Evolutionary conservation across 140 eudicot genomes (phyloP).

Genomic region (Senecio squalidus): DNA sequence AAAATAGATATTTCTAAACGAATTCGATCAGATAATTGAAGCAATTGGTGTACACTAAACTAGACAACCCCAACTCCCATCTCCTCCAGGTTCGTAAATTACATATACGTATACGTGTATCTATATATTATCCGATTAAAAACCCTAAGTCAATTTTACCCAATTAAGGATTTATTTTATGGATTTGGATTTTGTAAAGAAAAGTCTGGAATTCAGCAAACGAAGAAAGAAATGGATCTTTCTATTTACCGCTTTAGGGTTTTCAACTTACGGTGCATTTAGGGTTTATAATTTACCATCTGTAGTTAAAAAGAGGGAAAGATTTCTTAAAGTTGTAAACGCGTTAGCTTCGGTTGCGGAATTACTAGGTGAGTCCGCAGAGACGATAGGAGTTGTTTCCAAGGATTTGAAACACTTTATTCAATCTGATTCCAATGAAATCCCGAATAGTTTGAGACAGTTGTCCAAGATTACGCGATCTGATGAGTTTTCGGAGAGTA

Average conservation of each 20-base stretch:
- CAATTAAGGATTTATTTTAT: slow-evolving; percentile 15
- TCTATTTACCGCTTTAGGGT: slow-evolving; percentile 47
- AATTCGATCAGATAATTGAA: too few species aligned
- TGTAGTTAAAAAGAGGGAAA: slow-evolving; percentile 54
- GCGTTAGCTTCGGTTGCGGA: slow-evolving; percentile 58
- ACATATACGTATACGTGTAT: neutral
- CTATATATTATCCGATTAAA: too few species aligned
- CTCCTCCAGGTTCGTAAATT: too few species aligned
- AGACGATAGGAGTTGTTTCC: slow-evolving; percentile 55
- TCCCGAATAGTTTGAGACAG: slow-evolving; percentile 75
- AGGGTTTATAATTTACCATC: slow-evolving; percentile 59
- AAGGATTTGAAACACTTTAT: slow-evolving; percentile 64
- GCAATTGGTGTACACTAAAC: too few species aligned
- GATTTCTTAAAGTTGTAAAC: slow-evolving; percentile 35
- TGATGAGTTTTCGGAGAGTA: slow-evolving; percentile 52
- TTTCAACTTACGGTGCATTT: slow-evolving; percentile 49
- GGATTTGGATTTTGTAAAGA: slow-evolving; percentile 50
- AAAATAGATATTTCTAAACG: too few species aligned
- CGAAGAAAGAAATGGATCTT: slow-evolving; percentile 50
- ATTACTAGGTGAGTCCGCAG: slow-evolving; percentile 64
- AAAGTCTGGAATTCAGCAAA: slow-evolving; percentile 32
- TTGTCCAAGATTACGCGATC: slow-evolving; percentile 56
- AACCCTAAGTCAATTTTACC: too few species aligned
- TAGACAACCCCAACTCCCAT: too few species aligned
- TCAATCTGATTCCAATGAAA: slow-evolving; percentile 67